Base-by-base conservation (phyloP, 2,329 filamentous ascomycete genomes). In the Ophiosphaerella narmari region DNA sequence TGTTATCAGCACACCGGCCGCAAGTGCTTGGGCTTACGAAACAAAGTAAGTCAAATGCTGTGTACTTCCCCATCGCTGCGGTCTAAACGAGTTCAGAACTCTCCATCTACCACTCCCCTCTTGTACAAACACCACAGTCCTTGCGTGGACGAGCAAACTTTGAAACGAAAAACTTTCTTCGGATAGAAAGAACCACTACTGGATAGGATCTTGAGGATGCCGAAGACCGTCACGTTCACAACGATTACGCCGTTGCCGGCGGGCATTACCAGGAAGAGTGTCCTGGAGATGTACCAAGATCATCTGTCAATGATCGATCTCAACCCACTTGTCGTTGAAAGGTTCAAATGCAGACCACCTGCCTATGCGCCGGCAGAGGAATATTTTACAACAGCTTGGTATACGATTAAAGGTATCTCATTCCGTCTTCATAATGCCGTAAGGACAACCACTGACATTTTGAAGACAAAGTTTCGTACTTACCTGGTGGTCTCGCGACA, bases 291-390 rank as follows among this genome's bases (percentile, higher is more conserved):
- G 59, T 84, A 96, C 29, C 89, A 91, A 71, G 82, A 88, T 71
- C 90, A 95, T 74, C 72, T 81, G 42, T 86, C 86, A 62, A 95
- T 96, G 87, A 95, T 96, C 65, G 87, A 93, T 67, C 78, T 96
- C 49, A 96, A 95, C 72, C 91, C 91, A 1, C 80, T 95, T 40
- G 87, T 96, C 47, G 84, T 88, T 55, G 85, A 88, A 53, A 83
- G 89, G 49, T 82, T 86, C 59, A 80, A 79, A 29, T 90, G 90
- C 72, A 80, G 82, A 39, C 80, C 89, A 2, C 90, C 90, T 0
- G 66, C 80, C 21, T 82, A 86, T 66, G 86, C 88, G 11, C 78
- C 83, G 0, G 76, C 84, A 13, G 89, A 94, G 60, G 91, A 96
- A 75, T 83, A 80, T 52, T 77, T 83, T 55, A 88, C 86, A 59